phyloP scores from a whole-genome alignment of 371 early-diverging fungal genomes.

The Globomyces sp. region DNA sequence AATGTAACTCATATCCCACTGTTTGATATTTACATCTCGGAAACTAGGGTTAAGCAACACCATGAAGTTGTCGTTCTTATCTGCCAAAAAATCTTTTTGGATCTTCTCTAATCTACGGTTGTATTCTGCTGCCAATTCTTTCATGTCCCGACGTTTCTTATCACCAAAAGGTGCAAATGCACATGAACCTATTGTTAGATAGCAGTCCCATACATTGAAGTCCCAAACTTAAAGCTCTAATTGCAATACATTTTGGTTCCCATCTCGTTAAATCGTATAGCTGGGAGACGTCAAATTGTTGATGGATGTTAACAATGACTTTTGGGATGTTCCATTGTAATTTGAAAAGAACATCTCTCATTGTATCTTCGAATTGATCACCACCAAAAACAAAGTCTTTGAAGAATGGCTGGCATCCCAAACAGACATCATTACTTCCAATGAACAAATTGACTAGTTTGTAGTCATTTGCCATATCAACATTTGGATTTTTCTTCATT shows the following conservation, averaged over 20 bases:
- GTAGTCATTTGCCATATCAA: conserved; percentile 53
- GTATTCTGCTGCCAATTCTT: conserved; percentile 53
- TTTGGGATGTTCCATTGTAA: conserved; percentile 22
- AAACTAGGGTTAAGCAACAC: conserved; percentile 63
- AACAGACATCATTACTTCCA: conserved; percentile 67
- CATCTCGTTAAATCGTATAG: conserved; percentile 21
- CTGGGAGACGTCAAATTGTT: conserved; percentile 32
- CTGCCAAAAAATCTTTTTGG: conserved; percentile 47
- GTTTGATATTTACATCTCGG: conserved; percentile 51
- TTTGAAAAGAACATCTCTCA: conserved; percentile 4
- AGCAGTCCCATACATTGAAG: conserved; percentile 22
- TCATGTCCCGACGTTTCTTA: conserved; percentile 27
- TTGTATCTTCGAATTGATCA: conserved; percentile 11
- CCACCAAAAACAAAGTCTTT: conserved; percentile 3
- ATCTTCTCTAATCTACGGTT: conserved; percentile 56
- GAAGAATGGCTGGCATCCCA: conserved; percentile 13
- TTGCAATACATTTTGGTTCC: conserved; percentile 19
- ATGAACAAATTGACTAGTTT: conserved; percentile 65
- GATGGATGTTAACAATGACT: conserved; percentile 28
- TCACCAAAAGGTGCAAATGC: neutral
- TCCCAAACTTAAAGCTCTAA: conserved; percentile 13
- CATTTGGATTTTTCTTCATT: conserved; percentile 17
- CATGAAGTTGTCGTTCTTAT: conserved; percentile 48
- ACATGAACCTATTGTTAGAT: conserved; percentile 22
- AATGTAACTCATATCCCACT: conserved; percentile 56